Conservation (phyloP, 495 filamentous ascomycete genomes). For the Aspergillus carlsbadensis region DNA sequence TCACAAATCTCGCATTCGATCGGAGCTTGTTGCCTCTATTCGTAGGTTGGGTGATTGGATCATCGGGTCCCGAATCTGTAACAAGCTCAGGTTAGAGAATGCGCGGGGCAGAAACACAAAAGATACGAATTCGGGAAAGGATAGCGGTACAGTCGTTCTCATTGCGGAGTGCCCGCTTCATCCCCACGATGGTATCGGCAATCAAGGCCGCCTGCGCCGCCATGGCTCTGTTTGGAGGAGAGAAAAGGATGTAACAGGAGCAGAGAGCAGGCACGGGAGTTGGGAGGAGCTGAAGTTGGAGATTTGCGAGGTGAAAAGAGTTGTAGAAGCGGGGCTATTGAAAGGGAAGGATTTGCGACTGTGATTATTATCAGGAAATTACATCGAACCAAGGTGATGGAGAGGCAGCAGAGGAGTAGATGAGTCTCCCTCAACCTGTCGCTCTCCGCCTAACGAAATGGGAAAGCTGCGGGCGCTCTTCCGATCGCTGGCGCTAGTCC, state of each 20-base stretch:
- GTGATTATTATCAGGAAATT: neutral
- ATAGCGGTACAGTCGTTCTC: constrained; percentile 54
- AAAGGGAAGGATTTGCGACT: neutral
- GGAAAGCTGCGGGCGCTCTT: constrained; percentile 30
- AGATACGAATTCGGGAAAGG: neutral
- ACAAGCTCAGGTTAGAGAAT: constrained; percentile 9
- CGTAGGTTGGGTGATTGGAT: constrained; percentile 71
- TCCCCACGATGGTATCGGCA: constrained; percentile 69
- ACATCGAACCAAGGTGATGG: neutral
- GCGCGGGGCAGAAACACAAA: neutral
- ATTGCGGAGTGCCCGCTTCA: constrained; percentile 70
- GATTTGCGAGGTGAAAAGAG: neutral
- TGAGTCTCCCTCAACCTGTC: constrained; percentile 1
- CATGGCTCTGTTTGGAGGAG: constrained; percentile 49
- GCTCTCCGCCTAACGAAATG: constrained; percentile 27
- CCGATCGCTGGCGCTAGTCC: constrained; percentile 36
- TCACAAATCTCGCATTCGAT: constrained; percentile 75
- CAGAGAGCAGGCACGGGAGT: constrained; percentile 3
- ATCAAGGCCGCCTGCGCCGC: constrained; percentile 68
- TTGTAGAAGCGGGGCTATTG: neutral
- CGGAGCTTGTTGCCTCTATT: constrained; percentile 94
- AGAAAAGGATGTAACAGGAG: constrained; percentile 5
- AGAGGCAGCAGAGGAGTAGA: neutral
- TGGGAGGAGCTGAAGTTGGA: neutral
- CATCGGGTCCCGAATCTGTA: constrained; percentile 85